phyloP scores from a whole-genome alignment of 1,284 basidiomycete species.

The Kalmanozyma brasiliensis region DNA sequence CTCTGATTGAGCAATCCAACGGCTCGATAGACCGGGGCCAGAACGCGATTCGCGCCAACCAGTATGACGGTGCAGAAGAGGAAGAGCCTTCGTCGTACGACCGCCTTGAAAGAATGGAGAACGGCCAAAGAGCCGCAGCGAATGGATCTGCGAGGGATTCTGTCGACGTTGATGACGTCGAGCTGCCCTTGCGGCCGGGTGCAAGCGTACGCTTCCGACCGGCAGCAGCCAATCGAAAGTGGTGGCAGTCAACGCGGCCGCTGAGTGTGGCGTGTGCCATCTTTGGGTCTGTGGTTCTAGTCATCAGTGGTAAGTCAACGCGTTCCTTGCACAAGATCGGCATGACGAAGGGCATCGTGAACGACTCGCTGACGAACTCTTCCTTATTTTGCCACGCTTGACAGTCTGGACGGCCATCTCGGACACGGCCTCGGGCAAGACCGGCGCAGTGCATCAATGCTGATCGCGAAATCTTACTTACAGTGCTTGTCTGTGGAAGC shows the following conservation, averaged over 20 bases:
- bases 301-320: conserved; percentile 46
- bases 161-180: conserved; percentile 59
- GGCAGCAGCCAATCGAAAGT: conserved; percentile 52
- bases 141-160: conserved; percentile 15
- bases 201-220: conserved; percentile 50
- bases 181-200: conserved; percentile 63
- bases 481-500: background rate
- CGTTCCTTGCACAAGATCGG: no score
- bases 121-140: conserved; percentile 11
- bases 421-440: conserved; percentile 42
- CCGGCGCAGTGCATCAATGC: conserved; percentile 51
- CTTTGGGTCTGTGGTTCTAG: conserved; percentile 62
- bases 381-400: background rate
- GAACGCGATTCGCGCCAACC: conserved; percentile 23
- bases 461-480: conserved; percentile 5
- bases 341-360: background rate
- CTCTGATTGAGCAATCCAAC: conserved; percentile 33
- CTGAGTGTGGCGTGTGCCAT: conserved; percentile 61
- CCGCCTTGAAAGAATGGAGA: conserved; percentile 41
- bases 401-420: conserved; percentile 51
- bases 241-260: conserved; percentile 64
- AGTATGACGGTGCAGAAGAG: conserved; percentile 40
- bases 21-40: conserved; percentile 19
- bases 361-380: conserved; percentile 1
- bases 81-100: conserved; percentile 30